Percentiles rank a stretch among this genome's conserved stretches.
Conservation (phyloP, 129 eudicot genomes). For the Gnaphalium uliginosum region DNA sequence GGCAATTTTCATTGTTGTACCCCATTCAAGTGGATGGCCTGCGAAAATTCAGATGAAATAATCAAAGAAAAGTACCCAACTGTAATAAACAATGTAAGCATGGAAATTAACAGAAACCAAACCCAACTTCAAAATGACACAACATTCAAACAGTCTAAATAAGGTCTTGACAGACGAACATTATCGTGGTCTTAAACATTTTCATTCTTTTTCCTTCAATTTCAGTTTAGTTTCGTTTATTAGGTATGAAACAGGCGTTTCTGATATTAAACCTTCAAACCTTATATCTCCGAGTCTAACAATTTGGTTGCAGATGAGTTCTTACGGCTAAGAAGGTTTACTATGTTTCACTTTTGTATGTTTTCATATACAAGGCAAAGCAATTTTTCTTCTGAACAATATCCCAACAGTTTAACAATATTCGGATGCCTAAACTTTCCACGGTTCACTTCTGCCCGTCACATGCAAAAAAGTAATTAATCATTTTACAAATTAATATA, state of each 20-base stretch:
- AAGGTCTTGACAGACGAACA: too few species aligned
- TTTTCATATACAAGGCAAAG: conserved; percentile 33
- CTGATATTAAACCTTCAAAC: too few species aligned
- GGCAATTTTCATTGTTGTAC: conserved; percentile 16
- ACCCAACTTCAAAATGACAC: too few species aligned
- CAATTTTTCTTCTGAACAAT: conserved; percentile 21
- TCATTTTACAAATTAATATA: neutral
- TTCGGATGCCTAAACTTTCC: conserved; percentile 26
- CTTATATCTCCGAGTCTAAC: too few species aligned
- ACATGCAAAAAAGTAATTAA: neutral
- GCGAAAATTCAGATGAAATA: conserved; percentile 2
- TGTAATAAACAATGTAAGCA: neutral
- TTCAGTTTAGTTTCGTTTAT: too few species aligned
- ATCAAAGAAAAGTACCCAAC: neutral
- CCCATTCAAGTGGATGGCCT: conserved; percentile 28
- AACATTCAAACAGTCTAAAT: too few species aligned
- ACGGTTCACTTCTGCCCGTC: conserved; percentile 27
- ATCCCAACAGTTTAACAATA: conserved; percentile 32
- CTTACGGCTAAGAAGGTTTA: conserved; percentile 17
- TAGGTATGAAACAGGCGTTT: too few species aligned
- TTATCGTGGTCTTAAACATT: too few species aligned
- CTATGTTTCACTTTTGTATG: conserved; percentile 10
- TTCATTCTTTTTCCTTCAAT: too few species aligned
- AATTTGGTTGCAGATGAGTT: neutral
- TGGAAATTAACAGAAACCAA: too few species aligned